Percentiles rank a stretch among this genome's conserved stretches.
These are phyloP conservation scores for Umbellularia californica DNA, from an alignment of 164 flowering plant species.

Conservation along the genomic window DNA sequence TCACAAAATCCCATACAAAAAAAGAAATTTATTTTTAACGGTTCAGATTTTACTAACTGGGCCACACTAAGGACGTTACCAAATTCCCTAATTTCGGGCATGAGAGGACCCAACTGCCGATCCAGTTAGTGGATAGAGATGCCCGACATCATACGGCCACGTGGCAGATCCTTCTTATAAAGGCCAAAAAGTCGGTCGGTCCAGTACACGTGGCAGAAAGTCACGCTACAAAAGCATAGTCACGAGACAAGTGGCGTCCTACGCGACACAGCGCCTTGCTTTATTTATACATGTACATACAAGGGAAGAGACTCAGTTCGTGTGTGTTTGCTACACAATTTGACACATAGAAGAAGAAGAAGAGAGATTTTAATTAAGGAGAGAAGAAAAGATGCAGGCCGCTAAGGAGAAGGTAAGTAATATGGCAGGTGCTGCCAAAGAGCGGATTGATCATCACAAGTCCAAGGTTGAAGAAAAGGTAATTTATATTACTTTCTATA, in stretches of 20 bases:
- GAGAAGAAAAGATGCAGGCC: slow-evolving; percentile 35
- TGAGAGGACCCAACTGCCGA: no score
- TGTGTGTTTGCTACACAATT: background rate
- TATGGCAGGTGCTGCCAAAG: slow-evolving; percentile 51
- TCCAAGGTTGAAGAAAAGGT: slow-evolving; percentile 71
- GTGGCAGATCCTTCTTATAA: background rate
- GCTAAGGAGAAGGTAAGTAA: slow-evolving; percentile 61
- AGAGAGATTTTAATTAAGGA: no score
- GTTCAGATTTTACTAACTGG: no score
- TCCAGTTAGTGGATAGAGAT: no score
- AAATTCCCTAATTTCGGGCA: no score
- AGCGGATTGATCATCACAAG: slow-evolving; percentile 30
- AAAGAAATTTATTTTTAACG: no score
- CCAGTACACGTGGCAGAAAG: background rate
- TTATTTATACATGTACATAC: background rate
- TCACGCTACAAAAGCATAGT: background rate
- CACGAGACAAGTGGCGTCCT: background rate
- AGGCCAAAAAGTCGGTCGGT: background rate
- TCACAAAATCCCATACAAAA: no score
- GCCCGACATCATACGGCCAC: background rate
- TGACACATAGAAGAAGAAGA: background rate
- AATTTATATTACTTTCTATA: background rate
- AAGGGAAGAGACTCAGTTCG: background rate
- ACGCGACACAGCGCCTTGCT: background rate
- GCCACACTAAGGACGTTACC: no score